Evolutionary conservation across 1,284 basidiomycete species (phyloP).

Genomic region (Bondarzewia mesenterica): DNA sequence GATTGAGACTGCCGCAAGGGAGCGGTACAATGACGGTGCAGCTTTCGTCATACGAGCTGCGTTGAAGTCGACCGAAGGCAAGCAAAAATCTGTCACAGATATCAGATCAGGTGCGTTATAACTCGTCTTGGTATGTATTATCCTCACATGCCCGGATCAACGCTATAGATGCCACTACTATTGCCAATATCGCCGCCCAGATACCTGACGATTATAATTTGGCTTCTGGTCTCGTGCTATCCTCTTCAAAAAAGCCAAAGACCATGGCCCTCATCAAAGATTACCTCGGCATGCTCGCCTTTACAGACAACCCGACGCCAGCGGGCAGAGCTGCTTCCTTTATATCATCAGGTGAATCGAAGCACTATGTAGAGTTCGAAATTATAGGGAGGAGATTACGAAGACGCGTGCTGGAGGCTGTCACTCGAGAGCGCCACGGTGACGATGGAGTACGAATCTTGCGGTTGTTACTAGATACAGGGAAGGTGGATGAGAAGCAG

Average conservation of each 20-base stretch:
- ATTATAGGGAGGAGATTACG: conserved; percentile 67
- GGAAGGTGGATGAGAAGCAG: conserved; percentile 96
- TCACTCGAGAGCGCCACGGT: conserved; percentile 83
- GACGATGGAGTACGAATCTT: conserved; percentile 80
- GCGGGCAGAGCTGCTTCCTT: conserved; percentile 61
- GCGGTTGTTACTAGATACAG: conserved; percentile 74
- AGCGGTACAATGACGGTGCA: conserved; percentile 73
- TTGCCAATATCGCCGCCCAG: conserved; percentile 50
- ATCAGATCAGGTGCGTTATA: conserved; percentile 48
- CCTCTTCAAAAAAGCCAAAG: conserved; percentile 50
- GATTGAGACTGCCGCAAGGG: conserved; percentile 64
- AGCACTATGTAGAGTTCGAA: conserved; percentile 79
- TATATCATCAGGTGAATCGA: conserved; percentile 59
- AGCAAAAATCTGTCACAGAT: conserved; percentile 55
- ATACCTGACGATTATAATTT: conserved; percentile 54
- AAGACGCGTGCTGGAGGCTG: conserved; percentile 68
- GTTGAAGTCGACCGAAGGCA: conserved; percentile 60
- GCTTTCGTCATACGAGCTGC: conserved; percentile 65
- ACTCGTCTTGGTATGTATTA: conserved; percentile 3
- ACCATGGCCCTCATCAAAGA: conserved; percentile 59
- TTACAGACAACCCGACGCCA: conserved; percentile 73
- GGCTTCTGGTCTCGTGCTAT: conserved; percentile 43
- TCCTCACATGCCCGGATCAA: background rate
- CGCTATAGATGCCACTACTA: conserved; percentile 49
- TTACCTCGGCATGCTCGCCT: conserved; percentile 68